Evolutionary conservation across 805 yeast species (phyloP), one percentile per base, ranked within the genome.

Genomic region (Candida xiaguanensis): DNA sequence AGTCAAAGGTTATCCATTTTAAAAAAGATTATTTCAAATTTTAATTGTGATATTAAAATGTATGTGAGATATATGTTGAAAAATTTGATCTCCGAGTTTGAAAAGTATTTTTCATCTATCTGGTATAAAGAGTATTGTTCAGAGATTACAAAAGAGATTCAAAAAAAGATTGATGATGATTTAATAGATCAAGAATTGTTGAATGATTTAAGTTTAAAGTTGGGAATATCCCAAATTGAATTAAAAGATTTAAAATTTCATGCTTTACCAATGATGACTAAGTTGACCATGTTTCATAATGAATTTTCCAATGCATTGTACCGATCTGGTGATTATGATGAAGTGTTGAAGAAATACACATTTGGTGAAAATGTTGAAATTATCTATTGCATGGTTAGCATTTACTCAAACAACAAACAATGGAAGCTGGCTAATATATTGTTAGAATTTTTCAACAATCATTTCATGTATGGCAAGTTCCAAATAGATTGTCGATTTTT

Each of bases 71-170:
- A 51, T 19, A 44, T 45, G 3, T 23, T 41, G 15, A 42, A 49
- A 20, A 41, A 50, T 0, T 41, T 67, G 20, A 55, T 50, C 29
- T 49, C 44, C n/a, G 64, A 64, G 27, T 57, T 49, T 40, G 59
- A 57, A 22, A 50, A 47, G 29, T 52, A 56, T 37, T 55, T 29
- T 36, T 42, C 45, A 4, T 53, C 59, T 0, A 17, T 44, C 0
- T 50, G 55, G 37, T 64, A 51, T 42, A 52, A 50, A 11, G 70
- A 63, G n/a, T 50, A 51, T 35, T 63, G 70, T 40, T 53, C 49
- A 25, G 44, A 50, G 12, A 41, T 54, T n/a, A 44, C 62, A n/a
- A 56, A 53, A 23, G 34, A 44, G 2, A 42, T 63, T 1, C 59
- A 51, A 17, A 38, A 27, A 18, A 52, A 46, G 22, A 14, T 41